These are phyloP conservation scores for Jimgerdemannia lactiflua DNA, from an alignment of 192 early-diverging fungal species.

Conservation along the genomic window DNA sequence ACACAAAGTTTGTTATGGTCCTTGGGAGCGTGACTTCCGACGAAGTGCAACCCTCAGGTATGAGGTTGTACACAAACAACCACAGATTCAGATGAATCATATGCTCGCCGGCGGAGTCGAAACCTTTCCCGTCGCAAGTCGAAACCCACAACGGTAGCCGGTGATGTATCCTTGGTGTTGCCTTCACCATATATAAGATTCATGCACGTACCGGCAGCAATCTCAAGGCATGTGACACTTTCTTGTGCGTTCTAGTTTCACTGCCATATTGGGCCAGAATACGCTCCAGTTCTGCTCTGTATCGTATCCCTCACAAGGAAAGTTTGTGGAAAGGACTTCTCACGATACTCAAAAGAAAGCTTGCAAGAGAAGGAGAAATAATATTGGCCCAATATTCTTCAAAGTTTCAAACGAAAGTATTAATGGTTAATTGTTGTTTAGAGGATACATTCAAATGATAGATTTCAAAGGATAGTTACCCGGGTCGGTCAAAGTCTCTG, in stretches of 20 bases:
- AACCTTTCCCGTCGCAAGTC: conserved; percentile 11
- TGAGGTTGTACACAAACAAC: neutral
- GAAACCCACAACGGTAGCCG: neutral
- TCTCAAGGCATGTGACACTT: neutral
- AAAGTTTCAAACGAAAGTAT: neutral
- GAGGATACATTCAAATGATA: neutral
- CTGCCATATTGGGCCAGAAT: neutral
- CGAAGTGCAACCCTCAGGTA: neutral
- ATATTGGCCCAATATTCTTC: neutral
- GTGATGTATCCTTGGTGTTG: neutral
- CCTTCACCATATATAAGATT: neutral
- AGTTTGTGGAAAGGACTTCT: neutral
- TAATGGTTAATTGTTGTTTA: neutral
- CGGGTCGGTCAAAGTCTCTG: neutral
- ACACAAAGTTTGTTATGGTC: neutral
- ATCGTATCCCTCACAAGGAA: neutral
- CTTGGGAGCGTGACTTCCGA: neutral
- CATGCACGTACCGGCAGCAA: neutral
- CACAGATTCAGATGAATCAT: conserved; percentile 15
- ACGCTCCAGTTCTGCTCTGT: neutral
- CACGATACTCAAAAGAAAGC: neutral
- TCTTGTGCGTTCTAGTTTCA: neutral
- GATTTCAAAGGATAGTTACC: neutral
- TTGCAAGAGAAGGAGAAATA: neutral
- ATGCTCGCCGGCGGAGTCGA: conserved; percentile 6